A percentile compares a stretch with the other conserved stretches of the same genome.
These are phyloP conservation scores for Mucor velutinosus DNA, from an alignment of 371 early-diverging fungal species.

Conservation along the genomic window DNA sequence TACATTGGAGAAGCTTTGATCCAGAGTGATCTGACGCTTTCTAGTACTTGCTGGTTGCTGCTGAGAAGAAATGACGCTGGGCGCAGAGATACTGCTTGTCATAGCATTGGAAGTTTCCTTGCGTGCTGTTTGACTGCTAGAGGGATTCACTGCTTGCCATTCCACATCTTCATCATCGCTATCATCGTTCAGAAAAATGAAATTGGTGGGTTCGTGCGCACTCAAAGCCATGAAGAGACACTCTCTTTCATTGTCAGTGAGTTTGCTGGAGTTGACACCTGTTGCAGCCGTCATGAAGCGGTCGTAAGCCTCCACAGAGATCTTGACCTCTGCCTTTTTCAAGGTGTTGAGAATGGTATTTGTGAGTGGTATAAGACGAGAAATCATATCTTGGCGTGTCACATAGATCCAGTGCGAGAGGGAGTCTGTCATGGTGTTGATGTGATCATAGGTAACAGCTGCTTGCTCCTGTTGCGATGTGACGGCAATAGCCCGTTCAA, in stretches of 20 bases:
- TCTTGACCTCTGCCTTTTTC: slow-evolving; percentile 29
- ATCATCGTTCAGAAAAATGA: slow-evolving; percentile 46
- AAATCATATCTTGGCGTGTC: slow-evolving; percentile 39
- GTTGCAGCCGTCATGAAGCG: slow-evolving; percentile 45
- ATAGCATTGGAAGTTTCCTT: not conserved
- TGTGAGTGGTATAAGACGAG: slow-evolving; percentile 34
- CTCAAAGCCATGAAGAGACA: slow-evolving; percentile 32
- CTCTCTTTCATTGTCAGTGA: slow-evolving; percentile 30
- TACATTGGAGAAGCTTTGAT: slow-evolving; percentile 28
- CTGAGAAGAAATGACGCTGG: not conserved
- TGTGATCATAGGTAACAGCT: slow-evolving; percentile 8
- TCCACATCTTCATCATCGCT: slow-evolving; percentile 44
- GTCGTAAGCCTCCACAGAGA: slow-evolving; percentile 41
- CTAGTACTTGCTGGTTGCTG: not conserved
- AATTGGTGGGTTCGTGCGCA: slow-evolving; percentile 43
- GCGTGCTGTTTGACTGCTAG: not conserved
- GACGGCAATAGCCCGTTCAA: slow-evolving; percentile 20
- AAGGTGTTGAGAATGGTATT: slow-evolving; percentile 25
- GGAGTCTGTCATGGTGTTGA: slow-evolving; percentile 26
- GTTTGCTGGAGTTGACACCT: slow-evolving; percentile 31
- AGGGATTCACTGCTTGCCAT: slow-evolving; percentile 33
- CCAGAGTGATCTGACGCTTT: slow-evolving; percentile 30
- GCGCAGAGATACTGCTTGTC: not conserved
- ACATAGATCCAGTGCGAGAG: slow-evolving; percentile 54
- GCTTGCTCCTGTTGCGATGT: not conserved